Evolutionary conservation across 2,329 filamentous ascomycete genomes (phyloP).

Genomic region (Fusarium sp.): DNA sequence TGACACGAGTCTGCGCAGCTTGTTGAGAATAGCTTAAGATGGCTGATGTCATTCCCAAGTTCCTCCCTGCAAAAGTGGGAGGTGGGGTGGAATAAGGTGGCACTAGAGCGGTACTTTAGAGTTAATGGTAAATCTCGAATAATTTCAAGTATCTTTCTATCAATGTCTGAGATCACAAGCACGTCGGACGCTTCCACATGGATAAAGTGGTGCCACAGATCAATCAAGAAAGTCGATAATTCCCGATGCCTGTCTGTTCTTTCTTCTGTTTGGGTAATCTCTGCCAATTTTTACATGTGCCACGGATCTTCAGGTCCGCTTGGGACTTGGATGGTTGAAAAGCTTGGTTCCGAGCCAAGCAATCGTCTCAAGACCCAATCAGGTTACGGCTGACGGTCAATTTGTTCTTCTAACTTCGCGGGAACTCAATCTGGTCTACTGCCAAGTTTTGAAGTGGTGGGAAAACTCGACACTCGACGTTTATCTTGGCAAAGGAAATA

Average conservation of each 20-base stretch:
- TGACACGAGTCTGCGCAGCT: conserved; percentile 31
- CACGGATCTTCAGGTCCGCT: conserved; percentile 34
- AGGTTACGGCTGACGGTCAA: not conserved
- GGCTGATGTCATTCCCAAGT: conserved; percentile 45
- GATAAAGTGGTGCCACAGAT: not conserved
- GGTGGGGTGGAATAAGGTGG: conserved; percentile 5
- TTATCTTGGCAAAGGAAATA: conserved; percentile 3
- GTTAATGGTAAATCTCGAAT: not conserved
- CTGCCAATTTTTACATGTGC: conserved; percentile 16
- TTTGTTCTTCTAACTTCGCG: not conserved
- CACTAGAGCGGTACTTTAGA: conserved; percentile 23
- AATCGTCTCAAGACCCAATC: conserved; percentile 19
- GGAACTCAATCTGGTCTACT: not conserved
- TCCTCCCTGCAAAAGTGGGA: conserved; percentile 35
- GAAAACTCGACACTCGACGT: not conserved
- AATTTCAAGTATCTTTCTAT: conserved; percentile 22
- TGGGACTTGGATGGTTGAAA: conserved; percentile 26
- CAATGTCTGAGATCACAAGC: conserved; percentile 4
- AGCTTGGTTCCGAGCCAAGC: conserved; percentile 16
- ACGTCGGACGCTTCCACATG: conserved; percentile 23
- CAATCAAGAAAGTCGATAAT: conserved; percentile 7
- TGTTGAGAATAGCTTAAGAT: conserved; percentile 36
- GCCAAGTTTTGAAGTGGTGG: conserved; percentile 7
- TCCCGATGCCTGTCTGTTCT: conserved; percentile 5
- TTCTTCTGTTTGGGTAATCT: conserved; percentile 1